Evolutionary conservation across 2,329 filamentous ascomycete genomes (phyloP), one percentile per base, ranked within the genome.

Genomic region (Dothistroma pini): DNA sequence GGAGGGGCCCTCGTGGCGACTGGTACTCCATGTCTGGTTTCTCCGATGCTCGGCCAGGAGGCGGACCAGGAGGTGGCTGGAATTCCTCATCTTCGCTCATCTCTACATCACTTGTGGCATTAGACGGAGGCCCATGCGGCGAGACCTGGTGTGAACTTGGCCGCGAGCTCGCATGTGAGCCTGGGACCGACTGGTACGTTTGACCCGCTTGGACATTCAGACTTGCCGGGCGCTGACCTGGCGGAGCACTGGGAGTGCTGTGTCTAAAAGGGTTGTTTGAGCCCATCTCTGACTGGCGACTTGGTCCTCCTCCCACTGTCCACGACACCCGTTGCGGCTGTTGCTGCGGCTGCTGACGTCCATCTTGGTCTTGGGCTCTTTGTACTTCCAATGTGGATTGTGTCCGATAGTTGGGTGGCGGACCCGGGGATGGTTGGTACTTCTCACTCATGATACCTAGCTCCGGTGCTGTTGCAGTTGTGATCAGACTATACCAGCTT

Each of bases 1-100:
- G 55, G 57, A 72, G 70, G 22, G 72, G 73, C 4, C 70, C 71
- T 41, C 69, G 67, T 10, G 73, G 73, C 25, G 74, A 66, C 14
- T 64, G 54, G 52, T 72, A 75, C 14, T 66, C 54, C 62, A 63
- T 63, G 29, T 59, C 55, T 21, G 58, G 41, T 50, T 44, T 62
- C 59, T 52, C 57, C 51, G 60, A 58, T 59, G 51, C 65, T 58
- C 67, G 68, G n/a, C 66, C 62, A 22, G 71, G 70, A 34, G 72
- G 71, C 9, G 71, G 70, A 9, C 72, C 72, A 1, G 69, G 66
- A 34, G 73, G 72, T 22, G 74, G 71, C 54, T 68, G 63, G 54
- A 70, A 73, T 19, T 44, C 41, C 29, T 67, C 47, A 38, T 74
- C 68, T 35, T 65, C 58, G 32, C 58, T 56, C 58, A 60, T 60